Base-by-base conservation (phyloP, 139 green algal species). In the Ettlia oleoabundans region DNA sequence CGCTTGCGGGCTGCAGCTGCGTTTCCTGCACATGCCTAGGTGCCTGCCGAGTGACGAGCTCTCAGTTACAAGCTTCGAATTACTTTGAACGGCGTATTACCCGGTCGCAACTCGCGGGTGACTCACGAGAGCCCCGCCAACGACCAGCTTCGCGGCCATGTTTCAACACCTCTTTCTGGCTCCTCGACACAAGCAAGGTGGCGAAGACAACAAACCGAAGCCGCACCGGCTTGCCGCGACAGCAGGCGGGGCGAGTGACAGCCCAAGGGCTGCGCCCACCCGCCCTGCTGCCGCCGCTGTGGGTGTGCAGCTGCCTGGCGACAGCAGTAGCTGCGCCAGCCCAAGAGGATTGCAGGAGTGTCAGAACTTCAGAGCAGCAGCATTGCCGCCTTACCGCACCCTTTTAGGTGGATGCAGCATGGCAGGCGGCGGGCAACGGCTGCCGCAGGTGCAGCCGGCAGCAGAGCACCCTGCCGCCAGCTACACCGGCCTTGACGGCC, bases 361-460 rank as follows among this genome's bases (percentile, higher is more conserved):
- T n/a, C n/a, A n/a, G n/a, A n/a, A n/a, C n/a, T n/a, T n/a, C n/a
- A 55, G 7, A 24, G 43, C 43, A 18, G 42, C 26, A 10, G 43
- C 42, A 28, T 42, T 77, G 70, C 70, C 70, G 4, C 4, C 30
- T n/a, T 77, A 43, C 13, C n/a, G 70, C 3, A 22, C 30, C 13
- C 42, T 63, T 9, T 15, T 41, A 52, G 38, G 42, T 19, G 18
- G 9, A n/a, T n/a, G n/a, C n/a, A n/a, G n/a, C 66, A 3, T 52
- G n/a, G 28, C 28, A 28, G 42, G 43, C 18, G 15, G 42, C 40
- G 40, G 70, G 9, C 28, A 0, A 30, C 26, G 26, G 5, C 73
- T 80, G 51, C 73, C 73, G 37, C 58, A 67, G 1, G 73, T 80
- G 35, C 73, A 51, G 52, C 35, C 51, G 1, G 47, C 71, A 6